Conservation (phyloP, 225 moss, liverwort and hornwort species). For the Pseudoscleropodium purum region DNA sequence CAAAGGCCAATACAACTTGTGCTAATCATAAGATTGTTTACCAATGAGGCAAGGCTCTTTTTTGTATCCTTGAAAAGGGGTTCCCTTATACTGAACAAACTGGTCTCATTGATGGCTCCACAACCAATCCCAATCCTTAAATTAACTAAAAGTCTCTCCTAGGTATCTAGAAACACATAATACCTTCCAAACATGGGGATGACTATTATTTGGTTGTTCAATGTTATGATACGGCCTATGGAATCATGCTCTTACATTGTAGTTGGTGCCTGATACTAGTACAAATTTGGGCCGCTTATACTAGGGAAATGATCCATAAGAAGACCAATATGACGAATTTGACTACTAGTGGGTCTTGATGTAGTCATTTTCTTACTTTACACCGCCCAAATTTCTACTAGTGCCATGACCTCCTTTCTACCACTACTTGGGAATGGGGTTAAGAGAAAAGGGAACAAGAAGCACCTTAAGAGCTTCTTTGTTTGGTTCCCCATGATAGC, state of each 20-base stretch:
- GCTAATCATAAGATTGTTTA: neutral
- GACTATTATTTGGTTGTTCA: neutral
- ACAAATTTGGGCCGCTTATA: neutral
- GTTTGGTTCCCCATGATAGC: neutral
- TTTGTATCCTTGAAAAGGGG: neutral
- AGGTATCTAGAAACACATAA: neutral
- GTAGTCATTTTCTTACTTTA: neutral
- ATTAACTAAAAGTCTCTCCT: neutral
- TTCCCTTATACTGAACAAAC: accelerated
- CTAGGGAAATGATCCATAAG: neutral
- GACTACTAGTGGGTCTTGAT: neutral
- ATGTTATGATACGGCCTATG: neutral
- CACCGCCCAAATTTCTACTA: neutral
- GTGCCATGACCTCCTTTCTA: neutral
- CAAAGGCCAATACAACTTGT: neutral
- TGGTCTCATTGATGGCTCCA: neutral
- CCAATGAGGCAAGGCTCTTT: neutral
- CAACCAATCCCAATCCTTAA: accelerated
- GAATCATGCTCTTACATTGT: neutral
- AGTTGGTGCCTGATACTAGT: neutral
- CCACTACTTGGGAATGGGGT: neutral
- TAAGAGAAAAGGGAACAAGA: neutral
- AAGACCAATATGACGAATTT: neutral
- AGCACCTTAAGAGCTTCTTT: neutral
- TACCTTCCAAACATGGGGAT: neutral